These are phyloP conservation scores for Ramularia collo-cygni DNA, from an alignment of 2,329 filamentous ascomycete species.

Conservation along the genomic window DNA sequence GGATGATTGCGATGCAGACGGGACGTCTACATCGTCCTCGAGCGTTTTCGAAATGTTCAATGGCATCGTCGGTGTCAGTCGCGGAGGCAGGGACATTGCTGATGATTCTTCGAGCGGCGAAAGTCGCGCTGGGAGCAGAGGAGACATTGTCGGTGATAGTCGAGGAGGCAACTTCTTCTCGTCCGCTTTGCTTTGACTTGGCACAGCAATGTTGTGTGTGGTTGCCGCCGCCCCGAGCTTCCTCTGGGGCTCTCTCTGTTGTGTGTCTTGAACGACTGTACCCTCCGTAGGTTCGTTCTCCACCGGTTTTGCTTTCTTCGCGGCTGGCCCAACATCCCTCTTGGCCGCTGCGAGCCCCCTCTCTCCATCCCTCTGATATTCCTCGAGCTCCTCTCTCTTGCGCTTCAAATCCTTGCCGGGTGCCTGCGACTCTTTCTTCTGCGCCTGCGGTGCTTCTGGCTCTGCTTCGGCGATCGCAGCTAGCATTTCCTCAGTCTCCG, in stretches of 20 bases:
- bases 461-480: conserved; percentile 21
- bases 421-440: conserved; percentile 6
- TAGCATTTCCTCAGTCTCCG: conserved; percentile 27
- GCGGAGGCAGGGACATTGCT: conserved; percentile 40
- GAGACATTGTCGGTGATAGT: conserved; percentile 16
- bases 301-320: conserved; percentile 10
- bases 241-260: not conserved
- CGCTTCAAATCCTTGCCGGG: conserved; percentile 22
- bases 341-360: not conserved
- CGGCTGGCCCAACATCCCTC: conserved; percentile 1
- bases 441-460: conserved; percentile 8
- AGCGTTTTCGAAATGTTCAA: conserved; percentile 49
- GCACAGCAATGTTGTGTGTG: no score
- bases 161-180: conserved; percentile 4
- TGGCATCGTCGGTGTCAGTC: conserved; percentile 54
- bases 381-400: conserved; percentile 17
- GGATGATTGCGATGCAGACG: conserved; percentile 14
- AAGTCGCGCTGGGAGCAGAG: not conserved
- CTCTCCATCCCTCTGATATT: conserved; percentile 3
- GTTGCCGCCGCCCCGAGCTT: not conserved
- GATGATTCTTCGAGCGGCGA: no score
- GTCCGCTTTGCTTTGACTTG: not conserved
- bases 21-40: conserved; percentile 29
- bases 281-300: conserved; percentile 2
- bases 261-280: not conserved